A percentile compares a stretch with the other conserved stretches of the same genome.
Conservation (phyloP, 495 filamentous ascomycete genomes). For the Podospora tetraspora region DNA sequence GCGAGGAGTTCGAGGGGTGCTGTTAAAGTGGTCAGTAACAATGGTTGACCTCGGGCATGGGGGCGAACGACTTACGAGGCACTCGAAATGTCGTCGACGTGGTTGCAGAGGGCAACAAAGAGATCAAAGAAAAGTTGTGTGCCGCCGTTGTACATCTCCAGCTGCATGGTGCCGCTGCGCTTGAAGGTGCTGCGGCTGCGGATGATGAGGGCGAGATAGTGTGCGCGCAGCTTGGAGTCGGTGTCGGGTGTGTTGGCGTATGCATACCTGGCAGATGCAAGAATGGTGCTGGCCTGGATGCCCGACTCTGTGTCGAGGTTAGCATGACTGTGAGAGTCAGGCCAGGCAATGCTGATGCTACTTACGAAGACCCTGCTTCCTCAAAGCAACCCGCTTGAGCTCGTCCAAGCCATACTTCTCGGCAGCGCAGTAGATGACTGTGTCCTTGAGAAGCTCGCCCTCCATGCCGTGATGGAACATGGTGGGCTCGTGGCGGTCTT, state of each 20-base stretch:
- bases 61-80: slow-evolving; percentile 36
- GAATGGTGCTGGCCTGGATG: slow-evolving; percentile 77
- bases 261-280: slow-evolving; percentile 75
- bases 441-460: slow-evolving; percentile 74
- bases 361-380: slow-evolving; percentile 74
- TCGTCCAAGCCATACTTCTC: slow-evolving; percentile 74
- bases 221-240: slow-evolving; percentile 81
- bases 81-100: slow-evolving; percentile 61
- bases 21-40: slow-evolving; percentile 9
- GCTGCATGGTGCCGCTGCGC: slow-evolving; percentile 92
- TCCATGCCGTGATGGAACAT: slow-evolving; percentile 61
- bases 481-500: slow-evolving; percentile 54
- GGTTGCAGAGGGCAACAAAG: slow-evolving; percentile 89
- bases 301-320: slow-evolving; percentile 53
- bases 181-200: slow-evolving; percentile 80
- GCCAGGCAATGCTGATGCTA: background rate
- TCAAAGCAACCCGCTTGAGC: slow-evolving; percentile 73
- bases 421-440: slow-evolving; percentile 85
- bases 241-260: slow-evolving; percentile 85
- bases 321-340: background rate
- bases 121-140: slow-evolving; percentile 82
- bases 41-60: background rate
- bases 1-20: slow-evolving; percentile 41
- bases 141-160: slow-evolving; percentile 84
- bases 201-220: slow-evolving; percentile 90